Percentiles rank a stretch among this genome's conserved stretches.
phyloP scores from a whole-genome alignment of 257 asterid genomes.

The Cinchona pubescens region DNA sequence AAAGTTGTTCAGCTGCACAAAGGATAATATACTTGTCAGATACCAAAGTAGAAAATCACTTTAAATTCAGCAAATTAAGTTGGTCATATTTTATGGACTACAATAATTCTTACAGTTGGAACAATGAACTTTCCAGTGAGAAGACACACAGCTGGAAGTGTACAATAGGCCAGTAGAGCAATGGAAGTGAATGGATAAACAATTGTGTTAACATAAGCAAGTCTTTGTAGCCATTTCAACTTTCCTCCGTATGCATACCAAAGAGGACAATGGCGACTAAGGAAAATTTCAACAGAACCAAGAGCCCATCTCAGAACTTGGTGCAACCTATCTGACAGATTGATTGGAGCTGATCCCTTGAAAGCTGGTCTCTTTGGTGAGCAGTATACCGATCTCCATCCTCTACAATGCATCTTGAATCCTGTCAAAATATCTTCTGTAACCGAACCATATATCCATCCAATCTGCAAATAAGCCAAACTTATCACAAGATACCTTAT shows the following conservation, averaged over 20 bases:
- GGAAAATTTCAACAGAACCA: conserved; percentile 84
- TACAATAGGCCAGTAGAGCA: conserved; percentile 75
- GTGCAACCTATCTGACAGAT: conserved; percentile 81
- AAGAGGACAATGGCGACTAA: conserved; percentile 86
- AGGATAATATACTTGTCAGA: conserved; percentile 8
- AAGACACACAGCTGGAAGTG: conserved; percentile 80
- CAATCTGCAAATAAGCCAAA: conserved; percentile 48
- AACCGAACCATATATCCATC: conserved; percentile 84
- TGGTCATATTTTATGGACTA: neutral
- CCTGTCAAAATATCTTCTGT: conserved; percentile 87
- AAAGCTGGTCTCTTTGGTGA: conserved; percentile 74
- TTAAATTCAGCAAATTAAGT: neutral
- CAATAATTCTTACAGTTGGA: conserved; percentile 56
- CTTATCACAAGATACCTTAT: neutral
- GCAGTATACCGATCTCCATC: conserved; percentile 80
- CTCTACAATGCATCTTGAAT: conserved; percentile 91
- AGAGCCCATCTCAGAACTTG: conserved; percentile 93
- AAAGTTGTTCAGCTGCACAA: conserved; percentile 62
- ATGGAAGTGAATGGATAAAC: conserved; percentile 87
- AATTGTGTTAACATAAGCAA: conserved; percentile 71
- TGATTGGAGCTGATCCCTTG: conserved; percentile 88
- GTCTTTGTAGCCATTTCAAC: conserved; percentile 69
- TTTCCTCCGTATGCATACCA: conserved; percentile 85
- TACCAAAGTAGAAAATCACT: neutral
- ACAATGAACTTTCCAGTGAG: conserved; percentile 85